Evolutionary conservation across 768 basidiomycete genomes (phyloP).

Genomic region (Phaffia tasmanica): DNA sequence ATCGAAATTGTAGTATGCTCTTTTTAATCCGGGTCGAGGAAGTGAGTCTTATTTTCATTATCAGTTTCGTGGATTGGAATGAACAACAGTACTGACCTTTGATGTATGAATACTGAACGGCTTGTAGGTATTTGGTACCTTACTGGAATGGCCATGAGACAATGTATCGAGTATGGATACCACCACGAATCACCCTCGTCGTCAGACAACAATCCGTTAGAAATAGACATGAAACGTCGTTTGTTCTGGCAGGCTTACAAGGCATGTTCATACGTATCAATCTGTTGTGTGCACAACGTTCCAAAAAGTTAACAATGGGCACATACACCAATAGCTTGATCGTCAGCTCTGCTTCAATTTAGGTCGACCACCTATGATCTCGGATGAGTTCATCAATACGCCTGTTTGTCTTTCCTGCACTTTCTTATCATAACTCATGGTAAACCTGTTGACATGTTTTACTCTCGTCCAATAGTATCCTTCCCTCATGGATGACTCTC

Average conservation of each 20-base stretch:
- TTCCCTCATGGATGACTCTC: constrained; percentile 34
- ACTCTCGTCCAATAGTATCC: constrained; percentile 28
- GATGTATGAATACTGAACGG: no score
- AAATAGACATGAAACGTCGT: constrained; percentile 25
- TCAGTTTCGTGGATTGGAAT: constrained; percentile 20
- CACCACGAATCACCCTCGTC: constrained; percentile 36
- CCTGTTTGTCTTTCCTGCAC: constrained; percentile 29
- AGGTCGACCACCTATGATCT: constrained; percentile 37
- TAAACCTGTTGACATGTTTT: background rate
- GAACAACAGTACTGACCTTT: background rate
- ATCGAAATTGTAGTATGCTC: constrained; percentile 36
- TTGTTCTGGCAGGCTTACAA: constrained; percentile 26
- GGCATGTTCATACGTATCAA: background rate
- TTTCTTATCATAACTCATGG: background rate
- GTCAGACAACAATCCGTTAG: constrained; percentile 15
- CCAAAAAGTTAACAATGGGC: constrained; percentile 18
- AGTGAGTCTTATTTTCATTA: background rate
- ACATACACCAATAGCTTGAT: constrained; percentile 35
- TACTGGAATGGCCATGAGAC: constrained; percentile 37
- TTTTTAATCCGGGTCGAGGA: constrained; percentile 39
- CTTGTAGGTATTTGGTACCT: constrained; percentile 36
- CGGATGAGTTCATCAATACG: constrained; percentile 39
- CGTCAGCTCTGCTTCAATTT: constrained; percentile 35
- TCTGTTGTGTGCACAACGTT: background rate
- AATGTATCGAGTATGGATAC: constrained; percentile 38